These are phyloP conservation scores for Hypsizygus ulmarius DNA, from an alignment of 1,284 basidiomycete species.

Conservation along the genomic window DNA sequence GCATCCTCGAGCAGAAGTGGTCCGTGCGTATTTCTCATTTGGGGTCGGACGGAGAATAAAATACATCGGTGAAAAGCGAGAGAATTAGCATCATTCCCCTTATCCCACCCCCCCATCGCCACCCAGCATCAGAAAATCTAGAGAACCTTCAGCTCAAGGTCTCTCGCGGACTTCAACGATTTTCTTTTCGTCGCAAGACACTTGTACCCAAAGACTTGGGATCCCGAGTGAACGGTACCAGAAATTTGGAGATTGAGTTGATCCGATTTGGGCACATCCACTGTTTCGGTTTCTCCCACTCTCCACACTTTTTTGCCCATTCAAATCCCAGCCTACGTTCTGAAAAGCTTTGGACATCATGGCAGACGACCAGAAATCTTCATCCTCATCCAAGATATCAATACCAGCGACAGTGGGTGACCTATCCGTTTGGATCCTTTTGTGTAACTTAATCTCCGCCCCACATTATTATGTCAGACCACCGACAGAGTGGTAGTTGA, in stretches of 20 bases:
- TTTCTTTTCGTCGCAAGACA: constrained; percentile 4
- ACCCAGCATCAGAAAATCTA: background rate
- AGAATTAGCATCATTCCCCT: constrained; percentile 11
- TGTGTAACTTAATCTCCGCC: constrained; percentile 7
- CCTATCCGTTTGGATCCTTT: constrained; percentile 2
- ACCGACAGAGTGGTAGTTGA: constrained; percentile 44
- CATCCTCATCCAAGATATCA: constrained; percentile 25
- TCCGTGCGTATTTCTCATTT: constrained; percentile 16
- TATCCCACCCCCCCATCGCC: constrained; percentile 8
- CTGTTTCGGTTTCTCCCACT: constrained; percentile 41
- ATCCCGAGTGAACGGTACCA: constrained; percentile 29
- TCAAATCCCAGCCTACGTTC: constrained; percentile 23
- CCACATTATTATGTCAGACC: constrained; percentile 30
- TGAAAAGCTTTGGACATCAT: constrained; percentile 29
- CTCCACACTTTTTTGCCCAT: constrained; percentile 19
- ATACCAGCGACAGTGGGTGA: constrained; percentile 19
- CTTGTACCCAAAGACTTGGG: constrained; percentile 22
- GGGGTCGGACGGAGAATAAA: constrained; percentile 31
- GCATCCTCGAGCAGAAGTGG: constrained; percentile 8
- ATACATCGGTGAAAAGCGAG: constrained; percentile 17
- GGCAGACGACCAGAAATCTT: constrained; percentile 29
- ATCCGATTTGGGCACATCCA: constrained; percentile 34
- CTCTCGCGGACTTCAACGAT: background rate
- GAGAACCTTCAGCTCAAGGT: background rate
- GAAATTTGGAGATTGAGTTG: constrained; percentile 31